Evolutionary conservation across 225 moss, liverwort and hornwort genomes (phyloP), one percentile per base, ranked within the genome.

Genomic region (Marchantia polymorpha): DNA sequence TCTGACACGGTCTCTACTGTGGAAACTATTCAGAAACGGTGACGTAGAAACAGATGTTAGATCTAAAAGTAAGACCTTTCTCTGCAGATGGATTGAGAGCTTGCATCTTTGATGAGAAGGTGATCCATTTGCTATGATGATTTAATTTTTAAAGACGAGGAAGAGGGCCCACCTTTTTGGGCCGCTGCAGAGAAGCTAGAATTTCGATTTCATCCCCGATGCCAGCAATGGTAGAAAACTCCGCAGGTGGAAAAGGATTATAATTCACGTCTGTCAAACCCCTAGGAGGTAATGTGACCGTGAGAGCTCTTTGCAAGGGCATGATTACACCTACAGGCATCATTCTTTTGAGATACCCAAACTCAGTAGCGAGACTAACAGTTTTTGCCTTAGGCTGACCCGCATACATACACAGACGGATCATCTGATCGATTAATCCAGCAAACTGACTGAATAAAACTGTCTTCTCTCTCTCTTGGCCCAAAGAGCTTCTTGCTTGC

Each of bases 291-390:
- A 99, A 91, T 29, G 90, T 92, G 78, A 95, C 95, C 7, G 93
- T 94, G 53, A 99, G 85, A n/a, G 99, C 99, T 71, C 88, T 93
- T 78, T 95, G 99, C 72, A 99, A 88, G 48, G 95, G 95, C 93
- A 99, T 93, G 19, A 95, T 93, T 63, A 99, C 99, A 50, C 95
- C 92, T 23, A 99, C 95, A 46, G 99, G 99, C 95, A 99, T 93
- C 90, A 99, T 93, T 76, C 99, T 92, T 84, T 95, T 95, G 73
- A 99, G 84, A 55, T 82, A 80, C 80, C 93, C 86, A 72, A 99
- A 99, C 66, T 99, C 99, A 20, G 89, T 83, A 61, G 91, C 92
- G 79, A 99, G 85, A 72, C 92, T 99, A 27, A 99, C 87, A 10
- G 90, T 90, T 83, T 92, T 92, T 69, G 95, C 88, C 85, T 91